A percentile compares a stretch with the other conserved stretches of the same genome.
phyloP scores from a whole-genome alignment of 441 rosid species.

The Mallotus repandus region DNA sequence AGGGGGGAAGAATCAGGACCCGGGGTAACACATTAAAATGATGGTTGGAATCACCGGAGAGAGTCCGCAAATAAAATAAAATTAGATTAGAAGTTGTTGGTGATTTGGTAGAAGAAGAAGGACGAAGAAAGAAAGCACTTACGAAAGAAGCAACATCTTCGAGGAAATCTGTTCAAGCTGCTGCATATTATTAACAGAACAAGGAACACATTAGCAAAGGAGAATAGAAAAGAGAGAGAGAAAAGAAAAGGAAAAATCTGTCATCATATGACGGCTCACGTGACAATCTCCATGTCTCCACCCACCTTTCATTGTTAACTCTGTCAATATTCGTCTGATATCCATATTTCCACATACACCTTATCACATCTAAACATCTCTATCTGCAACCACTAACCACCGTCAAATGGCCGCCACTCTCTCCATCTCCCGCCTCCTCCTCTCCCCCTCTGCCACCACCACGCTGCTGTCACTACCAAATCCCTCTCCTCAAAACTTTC shows the following conservation, averaged over 20 bases:
- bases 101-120: not conserved
- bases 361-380: no score
- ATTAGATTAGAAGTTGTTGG: no score
- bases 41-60: slow-evolving; percentile 42
- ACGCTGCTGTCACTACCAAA: slow-evolving; percentile 25
- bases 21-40: slow-evolving; percentile 64
- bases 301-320: no score
- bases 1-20: slow-evolving; percentile 8
- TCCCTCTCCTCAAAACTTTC: slow-evolving; percentile 39
- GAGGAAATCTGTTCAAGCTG: slow-evolving; percentile 58
- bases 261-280: no score
- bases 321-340: no score
- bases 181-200: slow-evolving; percentile 8
- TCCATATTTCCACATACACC: no score
- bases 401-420: slow-evolving; percentile 58
- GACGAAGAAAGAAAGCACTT: slow-evolving; percentile 19
- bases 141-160: slow-evolving; percentile 67
- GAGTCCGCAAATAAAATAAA: slow-evolving; percentile 38
- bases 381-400: no score
- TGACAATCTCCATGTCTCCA: no score
- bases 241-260: slow-evolving; percentile 18
- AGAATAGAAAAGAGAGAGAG: not conserved
- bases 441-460: slow-evolving; percentile 29
- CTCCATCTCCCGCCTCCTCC: slow-evolving; percentile 50
- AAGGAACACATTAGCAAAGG: not conserved